phyloP scores from a whole-genome alignment of 805 yeast genomes.

The Saccharomyces paradoxus region DNA sequence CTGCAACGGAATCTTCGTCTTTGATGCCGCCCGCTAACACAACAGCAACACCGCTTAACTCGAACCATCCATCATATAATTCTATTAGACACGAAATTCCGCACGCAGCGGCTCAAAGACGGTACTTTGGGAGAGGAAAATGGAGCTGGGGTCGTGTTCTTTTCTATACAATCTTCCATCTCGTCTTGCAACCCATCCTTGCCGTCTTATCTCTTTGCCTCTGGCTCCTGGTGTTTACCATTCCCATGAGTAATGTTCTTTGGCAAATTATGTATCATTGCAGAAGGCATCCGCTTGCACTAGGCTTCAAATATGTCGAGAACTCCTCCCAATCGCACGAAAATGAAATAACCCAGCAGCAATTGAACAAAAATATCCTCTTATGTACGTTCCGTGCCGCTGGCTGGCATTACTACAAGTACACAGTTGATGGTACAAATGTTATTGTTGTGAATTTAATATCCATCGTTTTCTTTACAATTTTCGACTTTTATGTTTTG shows the following conservation, averaged over 20 bases:
- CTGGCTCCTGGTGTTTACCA: conserved; percentile 81
- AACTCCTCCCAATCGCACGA: conserved; percentile 15
- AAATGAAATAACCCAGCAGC: conserved; percentile 1
- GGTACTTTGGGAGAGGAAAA: conserved; percentile 84
- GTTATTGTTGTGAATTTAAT: conserved; percentile 82
- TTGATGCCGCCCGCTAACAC: background rate
- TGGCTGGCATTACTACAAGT: conserved; percentile 90
- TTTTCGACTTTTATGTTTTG: conserved; percentile 63
- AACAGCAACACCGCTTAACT: conserved; percentile 12
- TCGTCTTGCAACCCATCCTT: conserved; percentile 60
- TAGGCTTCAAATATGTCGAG: conserved; percentile 61
- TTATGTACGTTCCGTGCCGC: conserved; percentile 88
- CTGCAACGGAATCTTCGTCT: background rate
- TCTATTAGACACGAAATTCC: conserved; percentile 25
- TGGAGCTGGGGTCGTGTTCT: conserved; percentile 81
- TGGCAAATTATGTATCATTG: conserved; percentile 63
- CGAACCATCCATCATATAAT: conserved; percentile 19
- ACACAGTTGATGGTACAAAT: conserved; percentile 93
- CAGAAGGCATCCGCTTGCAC: conserved; percentile 82
- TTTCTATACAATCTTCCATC: conserved; percentile 65
- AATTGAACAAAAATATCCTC: conserved; percentile 46
- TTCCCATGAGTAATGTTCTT: conserved; percentile 85
- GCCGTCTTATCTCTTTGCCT: conserved; percentile 47
- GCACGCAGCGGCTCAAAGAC: conserved; percentile 29
- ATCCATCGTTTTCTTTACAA: conserved; percentile 71